Evolutionary conservation across 2,329 filamentous ascomycete genomes (phyloP), one percentile per base, ranked within the genome.

Genomic region (Fusarium sp.): DNA sequence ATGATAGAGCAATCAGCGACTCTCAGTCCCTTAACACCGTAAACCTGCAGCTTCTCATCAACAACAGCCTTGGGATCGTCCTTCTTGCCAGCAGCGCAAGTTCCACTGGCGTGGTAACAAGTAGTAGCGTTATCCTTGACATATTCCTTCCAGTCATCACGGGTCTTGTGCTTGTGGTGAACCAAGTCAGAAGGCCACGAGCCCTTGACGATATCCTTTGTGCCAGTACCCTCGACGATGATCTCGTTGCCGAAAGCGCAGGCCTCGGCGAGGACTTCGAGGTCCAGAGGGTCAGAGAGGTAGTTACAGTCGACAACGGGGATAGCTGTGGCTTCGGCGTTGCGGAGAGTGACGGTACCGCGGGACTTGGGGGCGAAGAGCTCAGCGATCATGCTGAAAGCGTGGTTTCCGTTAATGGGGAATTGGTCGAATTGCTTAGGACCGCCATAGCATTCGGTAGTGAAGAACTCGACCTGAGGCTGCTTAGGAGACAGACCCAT

Each of bases 401-500:
- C 84, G 64, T 87, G 82, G 58, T 88, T 82, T 20, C 83, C 79
- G 45, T 88, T 81, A 4, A 81, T 77, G 0, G 88, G 88, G 57
- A 84, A 86, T 40, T 88, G 78, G 22, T 81, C 79, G 64, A 83
- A 89, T 63, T 89, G 86, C 67, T 87, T 88, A 0, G 88, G 87
- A 0, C 87, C 87, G 6, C 87, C 87, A 68, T 89, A 90, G 71
- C 86, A 86, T 73, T 90, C 88, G 0, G 88, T 90, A 32, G 83
- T 87, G 78, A 89, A 90, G 77, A 89, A 86, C 71, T 91, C 89
- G 51, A 89, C 75, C 71, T 90, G 88, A 0, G 89, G 87, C 72
- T 91, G 89, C 8, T 77, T 76, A 0, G 81, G 77, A 0, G 84
- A 84, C 18, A 91, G 79, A 20, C 86, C 87, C 88, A 91, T 91